Base-by-base conservation (phyloP, 176 grass and related monocot species). In the Rhynchospora breviuscula region DNA sequence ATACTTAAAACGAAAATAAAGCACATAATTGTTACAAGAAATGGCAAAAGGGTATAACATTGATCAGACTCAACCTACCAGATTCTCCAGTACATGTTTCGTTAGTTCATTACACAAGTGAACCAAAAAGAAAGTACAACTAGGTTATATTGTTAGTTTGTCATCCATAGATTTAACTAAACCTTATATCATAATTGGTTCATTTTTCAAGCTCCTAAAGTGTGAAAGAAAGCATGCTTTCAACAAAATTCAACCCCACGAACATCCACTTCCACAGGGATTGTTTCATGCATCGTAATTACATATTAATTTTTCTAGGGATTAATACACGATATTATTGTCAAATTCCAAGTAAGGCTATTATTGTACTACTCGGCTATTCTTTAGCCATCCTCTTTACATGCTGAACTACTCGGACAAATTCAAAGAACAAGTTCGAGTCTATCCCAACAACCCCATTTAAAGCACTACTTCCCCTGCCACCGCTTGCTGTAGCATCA, bases 361-460 rank as follows among this genome's bases (percentile, higher is more conserved):
- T 73, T 73, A 73, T 13, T 46, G 49, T 23, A 10, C 45, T 53
- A 76, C 47, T 86, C 70, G 85, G 4, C 62, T 80, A 66, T 44
- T 89, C 29, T 81, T 43, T 88, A 66, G 89, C 85, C 10, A 90
- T 85, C 48, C 79, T 22, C 73, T 89, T 89, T n/a, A 93, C 88
- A 81, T 85, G 82, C 21, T 91, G 78, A 76, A 91, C 80, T 85
- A 95, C 88, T 60, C 96, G 92, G 22, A 88, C 78, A 78, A 79
- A 99, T 62, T 99, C 91, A 74, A 70, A 91, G 70, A 91, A 95
- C 10, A 22, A 61, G 19, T 72, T 80, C 19, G 61, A 88, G 74
- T 95, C 91, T 86, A 99, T 89, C 2, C 96, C 90, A 83, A 94
- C 92, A 10, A 73, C 22, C 15, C 85, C 80, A 70, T 83, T 98